Evolutionary conservation across 108 stramenopile species (phyloP).

Genomic region (Skeletonema grethae): DNA sequence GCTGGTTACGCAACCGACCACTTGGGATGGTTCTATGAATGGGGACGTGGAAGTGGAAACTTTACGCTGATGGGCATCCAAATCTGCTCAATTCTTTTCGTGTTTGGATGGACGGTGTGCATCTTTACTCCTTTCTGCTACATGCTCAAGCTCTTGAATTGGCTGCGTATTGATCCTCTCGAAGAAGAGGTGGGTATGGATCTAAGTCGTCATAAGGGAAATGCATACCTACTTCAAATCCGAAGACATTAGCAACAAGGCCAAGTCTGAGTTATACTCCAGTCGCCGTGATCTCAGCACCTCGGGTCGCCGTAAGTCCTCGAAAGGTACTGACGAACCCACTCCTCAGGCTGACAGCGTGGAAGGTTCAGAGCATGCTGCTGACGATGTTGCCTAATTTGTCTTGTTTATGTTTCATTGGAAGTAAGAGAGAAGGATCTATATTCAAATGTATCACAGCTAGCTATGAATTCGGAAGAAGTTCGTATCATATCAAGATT

Average conservation of each 20-base stretch:
- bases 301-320: conserved; percentile 1
- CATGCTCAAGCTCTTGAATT: conserved; percentile 61
- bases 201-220: conserved; percentile 81
- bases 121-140: conserved; percentile 84
- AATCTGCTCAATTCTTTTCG: conserved; percentile 65
- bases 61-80: conserved; percentile 75
- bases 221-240: conserved; percentile 82
- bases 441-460: background rate
- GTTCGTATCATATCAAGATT: background rate
- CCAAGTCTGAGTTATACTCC: conserved; percentile 67
- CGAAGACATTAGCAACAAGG: conserved; percentile 55
- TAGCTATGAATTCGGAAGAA: background rate
- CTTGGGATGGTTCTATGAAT: conserved; percentile 60
- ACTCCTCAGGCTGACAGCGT: background rate
- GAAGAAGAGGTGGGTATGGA: conserved; percentile 87
- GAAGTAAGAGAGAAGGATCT: background rate
- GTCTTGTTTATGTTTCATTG: background rate
- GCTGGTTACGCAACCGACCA: conserved; percentile 21
- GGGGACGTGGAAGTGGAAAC: conserved; percentile 60
- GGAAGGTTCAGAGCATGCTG: background rate
- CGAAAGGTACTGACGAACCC: background rate
- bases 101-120: conserved; percentile 77
- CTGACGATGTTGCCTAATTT: background rate
- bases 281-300: conserved; percentile 41
- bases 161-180: conserved; percentile 87